Evolutionary conservation across 371 early-diverging fungal genomes (phyloP), one percentile per base, ranked within the genome.

Genomic region (Mortierella sp.): DNA sequence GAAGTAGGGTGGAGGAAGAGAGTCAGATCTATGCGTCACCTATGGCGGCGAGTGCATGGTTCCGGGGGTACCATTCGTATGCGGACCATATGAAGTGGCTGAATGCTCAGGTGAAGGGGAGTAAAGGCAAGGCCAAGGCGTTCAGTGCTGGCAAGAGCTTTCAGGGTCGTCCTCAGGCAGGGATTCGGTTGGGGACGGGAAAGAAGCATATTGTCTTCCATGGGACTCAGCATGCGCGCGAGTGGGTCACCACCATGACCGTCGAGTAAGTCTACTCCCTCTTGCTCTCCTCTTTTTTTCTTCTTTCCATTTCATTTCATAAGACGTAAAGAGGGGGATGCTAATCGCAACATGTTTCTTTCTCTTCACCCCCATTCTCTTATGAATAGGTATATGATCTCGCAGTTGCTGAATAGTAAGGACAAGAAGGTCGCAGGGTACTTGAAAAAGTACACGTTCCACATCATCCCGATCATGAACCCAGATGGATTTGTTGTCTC

Each of bases 401-500:
- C 80, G 18, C 77, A 86, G 70, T 71, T 86, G 58, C 29, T 86
- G 51, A 80, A 44, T 41, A 80, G 80, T 24, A 77, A 82, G 35
- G 83, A 86, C 58, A 55, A 80, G 8, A 80, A 80, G 56, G 83
- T 82, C 16, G 77, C 78, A 4, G 87, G 80, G 41, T 86, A 86
- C 78, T 60, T 86, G 75, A 71, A 32, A 49, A 86, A 77, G 78
- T 86, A 75, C 78, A 86, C 83, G 11, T 82, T 86, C 76, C 83
- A 86, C 74, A 78, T 86, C 71, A 77, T 86, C 63, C 94, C 94
- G 3, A 76, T 93, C 51, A 89, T 91, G 85, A 94, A 94, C 87
- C 90, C 91, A 16, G 94, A 94, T 73, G 94, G 94, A 10, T 93
- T 92, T 75, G 90, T 88, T 43, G 88, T 89, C 82, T 88, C 92